These are phyloP conservation scores for Bathelium albidoporum DNA, from an alignment of 495 filamentous ascomycete genomes.

Conservation along the genomic window DNA sequence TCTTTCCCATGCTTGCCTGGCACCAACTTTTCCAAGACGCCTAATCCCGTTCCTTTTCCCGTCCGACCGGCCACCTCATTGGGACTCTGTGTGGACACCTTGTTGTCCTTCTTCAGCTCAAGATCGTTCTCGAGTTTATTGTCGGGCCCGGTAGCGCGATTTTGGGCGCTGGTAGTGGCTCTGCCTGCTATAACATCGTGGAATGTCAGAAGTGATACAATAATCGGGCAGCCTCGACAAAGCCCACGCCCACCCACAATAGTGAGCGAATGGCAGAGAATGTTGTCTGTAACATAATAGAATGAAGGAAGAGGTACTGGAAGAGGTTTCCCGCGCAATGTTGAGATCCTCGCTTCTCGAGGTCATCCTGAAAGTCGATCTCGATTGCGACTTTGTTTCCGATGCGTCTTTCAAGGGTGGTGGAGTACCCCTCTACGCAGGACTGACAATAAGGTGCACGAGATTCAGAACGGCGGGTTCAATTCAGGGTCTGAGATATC, in stretches of 20 bases:
- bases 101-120: constrained; percentile 17
- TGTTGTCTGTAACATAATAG: background rate
- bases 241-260: background rate
- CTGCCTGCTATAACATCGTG: background rate
- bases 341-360: background rate
- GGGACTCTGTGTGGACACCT: background rate
- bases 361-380: background rate
- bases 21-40: constrained; percentile 12
- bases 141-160: background rate
- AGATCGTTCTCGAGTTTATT: constrained; percentile 17
- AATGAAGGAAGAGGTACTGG: background rate
- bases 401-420: too few relatives aligned
- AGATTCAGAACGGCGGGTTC: too few relatives aligned
- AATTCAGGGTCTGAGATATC: too few relatives aligned
- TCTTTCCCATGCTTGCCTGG: background rate
- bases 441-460: too few relatives aligned
- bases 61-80: constrained; percentile 14
- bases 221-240: background rate
- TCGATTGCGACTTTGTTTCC: background rate
- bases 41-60: constrained; percentile 13
- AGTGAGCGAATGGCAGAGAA: background rate
- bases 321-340: background rate
- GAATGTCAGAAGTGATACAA: background rate
- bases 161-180: background rate
- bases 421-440: too few relatives aligned